Evolutionary conservation across 805 yeast genomes (phyloP), one percentile per base, ranked within the genome.

Genomic region (Cyberlindnera mycetangii): DNA sequence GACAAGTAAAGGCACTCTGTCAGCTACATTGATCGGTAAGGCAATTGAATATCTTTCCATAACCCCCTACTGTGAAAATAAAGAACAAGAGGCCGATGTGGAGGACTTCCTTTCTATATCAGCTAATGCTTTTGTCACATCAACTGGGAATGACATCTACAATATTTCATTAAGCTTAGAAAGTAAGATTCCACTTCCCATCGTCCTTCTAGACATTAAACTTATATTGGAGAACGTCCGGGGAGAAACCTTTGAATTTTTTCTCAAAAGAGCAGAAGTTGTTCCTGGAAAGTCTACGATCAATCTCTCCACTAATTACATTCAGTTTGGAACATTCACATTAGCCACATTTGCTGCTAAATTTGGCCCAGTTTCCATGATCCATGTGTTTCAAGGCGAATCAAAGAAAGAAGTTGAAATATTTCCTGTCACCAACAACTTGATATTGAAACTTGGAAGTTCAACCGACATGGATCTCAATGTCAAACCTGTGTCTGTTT

Each of bases 241-340:
- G 6, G 50, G 49, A 2, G 51, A 50, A 14, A 28, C 36, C 3
- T 15, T 54, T 7, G 44, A 37, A 8, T 51, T 55, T 17, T 18
- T 2, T 20, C 32, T 1, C 16, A n/a, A n/a, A n/a, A n/a, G n/a
- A n/a, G n/a, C 27, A 5, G 28, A 21, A 0, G 20, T 58, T 1
- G 17, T 20, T 10, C 32, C 42, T 2, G 49, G 51, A 1, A n/a
- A 14, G 1, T 47, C 48, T 11, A n/a, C 21, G 0, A 32, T 54
- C 2, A 18, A 32, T 3, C 54, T 72, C 10, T 31, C 41, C 12
- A 51, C 69, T 1, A 50, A 51, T 10, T 41, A 56, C 4, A 67
- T 74, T 38, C 49, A 57, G 2, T 50, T 65, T 15, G 79, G 78
- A 1, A 19, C 48, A 1, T 68, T 74, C 47, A 55, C 49, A 6